Percentiles rank a stretch among this genome's conserved stretches.
Conservation (phyloP, 1,139 yeast genomes). For the Candida sp. region DNA sequence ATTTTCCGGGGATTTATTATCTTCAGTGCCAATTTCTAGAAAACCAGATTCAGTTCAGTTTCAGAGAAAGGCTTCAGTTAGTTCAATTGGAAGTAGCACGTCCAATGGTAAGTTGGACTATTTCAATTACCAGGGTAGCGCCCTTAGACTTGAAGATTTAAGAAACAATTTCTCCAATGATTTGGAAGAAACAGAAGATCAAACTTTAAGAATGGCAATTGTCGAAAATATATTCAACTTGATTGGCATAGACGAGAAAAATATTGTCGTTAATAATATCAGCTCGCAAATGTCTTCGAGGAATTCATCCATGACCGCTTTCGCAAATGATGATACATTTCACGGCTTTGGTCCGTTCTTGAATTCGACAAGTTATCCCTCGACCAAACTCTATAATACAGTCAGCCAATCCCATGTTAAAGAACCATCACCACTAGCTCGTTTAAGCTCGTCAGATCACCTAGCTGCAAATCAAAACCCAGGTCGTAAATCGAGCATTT, state of each 20-base stretch:
- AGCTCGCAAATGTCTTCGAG: conserved; percentile 1
- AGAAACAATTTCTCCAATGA: conserved; percentile 52
- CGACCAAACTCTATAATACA: conserved; percentile 26
- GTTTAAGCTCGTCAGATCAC: not conserved
- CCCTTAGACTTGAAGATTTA: conserved; percentile 15
- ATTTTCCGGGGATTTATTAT: conserved; percentile 78
- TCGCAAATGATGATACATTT: not conserved
- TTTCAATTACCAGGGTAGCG: not conserved
- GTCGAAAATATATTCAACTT: conserved; percentile 72
- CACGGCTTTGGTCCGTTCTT: not conserved
- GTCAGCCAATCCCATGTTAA: conserved; percentile 14
- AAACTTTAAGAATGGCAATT: conserved; percentile 64
- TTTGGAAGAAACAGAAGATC: conserved; percentile 72
- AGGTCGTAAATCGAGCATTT: not conserved
- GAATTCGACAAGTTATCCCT: conserved; percentile 4
- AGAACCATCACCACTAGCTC: conserved; percentile 5
- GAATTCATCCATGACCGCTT: conserved; percentile 2
- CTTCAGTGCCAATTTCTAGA: conserved; percentile 77
- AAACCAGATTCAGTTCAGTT: conserved; percentile 20
- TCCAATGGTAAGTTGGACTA: not conserved
- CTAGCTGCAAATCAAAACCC: not conserved
- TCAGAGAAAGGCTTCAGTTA: conserved; percentile 1
- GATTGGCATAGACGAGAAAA: conserved; percentile 58
- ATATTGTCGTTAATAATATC: not conserved
- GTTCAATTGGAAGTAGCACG: conserved; percentile 1